Base-by-base conservation (phyloP, 2,329 filamentous ascomycete species). In the Dothistroma pini region DNA sequence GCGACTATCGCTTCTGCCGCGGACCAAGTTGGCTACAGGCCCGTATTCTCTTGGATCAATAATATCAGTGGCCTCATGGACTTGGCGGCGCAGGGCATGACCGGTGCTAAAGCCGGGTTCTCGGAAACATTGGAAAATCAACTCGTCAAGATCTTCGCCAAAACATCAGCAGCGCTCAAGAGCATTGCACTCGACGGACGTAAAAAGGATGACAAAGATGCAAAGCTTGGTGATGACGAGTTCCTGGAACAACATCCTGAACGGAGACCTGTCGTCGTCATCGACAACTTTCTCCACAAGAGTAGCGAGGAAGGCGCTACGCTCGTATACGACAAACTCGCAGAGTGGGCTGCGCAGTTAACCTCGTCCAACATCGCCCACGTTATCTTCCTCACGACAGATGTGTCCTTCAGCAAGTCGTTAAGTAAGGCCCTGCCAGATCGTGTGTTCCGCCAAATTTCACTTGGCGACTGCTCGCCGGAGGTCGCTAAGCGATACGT, bases 31-130 rank as follows among this genome's bases (percentile, higher is more conserved):
- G 93, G 95, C 9, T 97, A 97, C 73, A 83, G 90, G 9, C 95
- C 95, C 0, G 86, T 99, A 0, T 99, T 99, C 74, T 96, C 91
- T 0, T 97, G 93, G 90, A 89, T 96, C 77, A 97, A 97, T 75
- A 96, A 87, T 71, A 86, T 97, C 66, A 96, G 90, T 76, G 96
- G 92, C 73, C 85, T 97, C 77, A 82, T 96, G 65, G 95, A 97
- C 69, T 84, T 97, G 41, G 95, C 93, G 22, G 91, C 95, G 1
- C 93, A 97, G 74, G 90, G 93, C 68, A 95, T 95, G 12, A 96
- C 93, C 21, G 93, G 93, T 12, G 90, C 96, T 60, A 97, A 97
- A 77, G 90, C 92, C 6, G 93, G 93, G 8, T 96, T 97, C 72
- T 96, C 91, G 0, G 93, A 97, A 73, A 97, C 92, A 0, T 79